phyloP scores from a whole-genome alignment of 2,329 filamentous ascomycete species.

The Alternaria metachromatica region DNA sequence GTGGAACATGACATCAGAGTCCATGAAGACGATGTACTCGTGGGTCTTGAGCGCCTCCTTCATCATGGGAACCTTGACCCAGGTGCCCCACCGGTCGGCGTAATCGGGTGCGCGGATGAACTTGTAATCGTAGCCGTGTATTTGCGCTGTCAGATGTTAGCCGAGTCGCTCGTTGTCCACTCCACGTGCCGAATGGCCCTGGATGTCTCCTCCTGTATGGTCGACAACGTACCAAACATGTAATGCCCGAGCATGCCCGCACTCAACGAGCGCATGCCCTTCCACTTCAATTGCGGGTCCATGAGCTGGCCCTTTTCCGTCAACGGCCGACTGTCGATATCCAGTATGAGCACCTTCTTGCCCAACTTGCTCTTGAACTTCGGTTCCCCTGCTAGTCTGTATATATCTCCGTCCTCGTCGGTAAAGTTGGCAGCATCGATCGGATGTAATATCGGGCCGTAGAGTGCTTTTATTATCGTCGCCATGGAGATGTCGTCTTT shows the following conservation, averaged over 20 bases:
- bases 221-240: conserved; percentile 40
- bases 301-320: conserved; percentile 45
- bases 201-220: not conserved
- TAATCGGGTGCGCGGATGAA: conserved; percentile 54
- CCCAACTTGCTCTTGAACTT: conserved; percentile 45
- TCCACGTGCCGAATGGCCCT: not conserved
- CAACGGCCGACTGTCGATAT: conserved; percentile 48
- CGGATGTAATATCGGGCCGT: conserved; percentile 45
- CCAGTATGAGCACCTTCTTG: conserved; percentile 47
- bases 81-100: conserved; percentile 53
- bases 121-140: conserved; percentile 60
- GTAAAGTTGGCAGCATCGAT: conserved; percentile 47
- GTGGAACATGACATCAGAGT: conserved; percentile 58
- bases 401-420: conserved; percentile 47
- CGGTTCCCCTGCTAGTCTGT: conserved; percentile 39
- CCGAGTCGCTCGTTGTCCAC: not conserved
- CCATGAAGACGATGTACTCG: conserved; percentile 57
- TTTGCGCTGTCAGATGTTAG: conserved; percentile 45
- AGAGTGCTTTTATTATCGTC: conserved; percentile 48
- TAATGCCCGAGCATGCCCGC: conserved; percentile 50
- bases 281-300: conserved; percentile 46
- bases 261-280: conserved; percentile 45
- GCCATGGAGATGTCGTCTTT: conserved; percentile 42
- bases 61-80: conserved; percentile 59
- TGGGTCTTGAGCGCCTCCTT: conserved; percentile 50